Conservation (phyloP, 257 asterid species). For the Lycium barbarum region DNA sequence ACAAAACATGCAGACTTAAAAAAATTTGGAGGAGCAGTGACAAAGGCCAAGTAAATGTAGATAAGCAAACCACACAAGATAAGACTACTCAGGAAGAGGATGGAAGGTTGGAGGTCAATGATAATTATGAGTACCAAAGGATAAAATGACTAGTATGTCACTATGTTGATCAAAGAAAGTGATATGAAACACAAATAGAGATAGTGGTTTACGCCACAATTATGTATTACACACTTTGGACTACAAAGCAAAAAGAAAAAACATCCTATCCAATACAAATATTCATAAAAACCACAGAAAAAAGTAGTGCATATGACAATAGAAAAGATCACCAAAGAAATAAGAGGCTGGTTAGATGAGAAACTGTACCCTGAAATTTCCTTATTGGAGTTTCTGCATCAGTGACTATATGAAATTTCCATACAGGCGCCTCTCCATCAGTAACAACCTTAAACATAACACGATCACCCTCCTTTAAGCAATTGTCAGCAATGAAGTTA, state of each 20-base stretch:
- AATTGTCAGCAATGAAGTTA: neutral
- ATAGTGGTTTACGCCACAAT: neutral
- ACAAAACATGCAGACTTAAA: too few species aligned
- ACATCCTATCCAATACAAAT: neutral
- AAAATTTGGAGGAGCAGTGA: too few species aligned
- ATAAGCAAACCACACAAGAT: too few species aligned
- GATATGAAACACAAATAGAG: neutral
- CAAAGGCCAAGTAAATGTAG: too few species aligned
- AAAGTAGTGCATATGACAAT: neutral
- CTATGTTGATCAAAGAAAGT: neutral
- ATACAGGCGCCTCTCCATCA: neutral
- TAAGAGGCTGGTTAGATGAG: neutral
- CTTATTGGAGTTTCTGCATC: neutral
- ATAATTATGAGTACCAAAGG: neutral
- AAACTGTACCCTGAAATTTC: neutral
- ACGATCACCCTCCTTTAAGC: conserved; percentile 22
- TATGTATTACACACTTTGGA: neutral
- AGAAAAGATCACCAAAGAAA: neutral
- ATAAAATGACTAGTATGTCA: neutral
- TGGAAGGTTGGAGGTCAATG: neutral
- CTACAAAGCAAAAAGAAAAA: neutral
- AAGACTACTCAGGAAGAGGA: neutral
- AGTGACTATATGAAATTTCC: conserved; percentile 18
- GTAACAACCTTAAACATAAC: neutral
- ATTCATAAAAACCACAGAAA: neutral